These are phyloP conservation scores for Pseudopediastrum boryanum DNA, from an alignment of 139 green algal genomes.

Conservation along the genomic window DNA sequence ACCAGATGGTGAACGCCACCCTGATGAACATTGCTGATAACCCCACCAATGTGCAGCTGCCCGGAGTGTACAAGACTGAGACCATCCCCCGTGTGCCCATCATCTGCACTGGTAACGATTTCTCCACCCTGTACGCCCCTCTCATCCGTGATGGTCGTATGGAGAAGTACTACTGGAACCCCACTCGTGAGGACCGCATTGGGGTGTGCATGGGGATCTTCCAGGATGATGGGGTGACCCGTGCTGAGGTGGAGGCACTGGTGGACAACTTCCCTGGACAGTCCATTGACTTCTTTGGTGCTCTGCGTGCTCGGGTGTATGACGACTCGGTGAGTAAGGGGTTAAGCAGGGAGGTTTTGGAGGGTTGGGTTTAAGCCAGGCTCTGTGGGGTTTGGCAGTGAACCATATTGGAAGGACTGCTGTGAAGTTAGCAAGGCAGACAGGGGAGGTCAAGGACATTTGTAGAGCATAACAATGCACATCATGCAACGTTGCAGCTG, in stretches of 20 bases:
- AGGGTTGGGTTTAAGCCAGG: no score
- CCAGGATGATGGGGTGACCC: conserved; percentile 46
- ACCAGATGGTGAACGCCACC: conserved; percentile 99
- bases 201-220: conserved; percentile 99
- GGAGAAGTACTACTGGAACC: conserved; percentile 99
- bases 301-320: conserved; percentile 91
- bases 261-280: conserved; percentile 98
- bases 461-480: no score
- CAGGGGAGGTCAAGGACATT: no score
- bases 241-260: conserved; percentile 76
- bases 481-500: no score
- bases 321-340: conserved; percentile 82
- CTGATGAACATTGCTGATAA: conserved; percentile 99
- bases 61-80: conserved; percentile 93
- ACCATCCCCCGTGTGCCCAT: conserved; percentile 95
- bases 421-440: no score
- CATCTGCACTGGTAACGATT: conserved; percentile 98
- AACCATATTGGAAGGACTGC: no score
- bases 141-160: conserved; percentile 99
- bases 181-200: conserved; percentile 94
- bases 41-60: conserved; percentile 99
- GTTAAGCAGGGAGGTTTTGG: no score
- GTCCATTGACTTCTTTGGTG: conserved; percentile 99
- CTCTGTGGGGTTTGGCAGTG: no score
- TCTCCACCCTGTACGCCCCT: conserved; percentile 98